A percentile compares a stretch with the other conserved stretches of the same genome.
phyloP scores from a whole-genome alignment of 805 yeast genomes.

The Saccharomycopsis sp. region DNA sequence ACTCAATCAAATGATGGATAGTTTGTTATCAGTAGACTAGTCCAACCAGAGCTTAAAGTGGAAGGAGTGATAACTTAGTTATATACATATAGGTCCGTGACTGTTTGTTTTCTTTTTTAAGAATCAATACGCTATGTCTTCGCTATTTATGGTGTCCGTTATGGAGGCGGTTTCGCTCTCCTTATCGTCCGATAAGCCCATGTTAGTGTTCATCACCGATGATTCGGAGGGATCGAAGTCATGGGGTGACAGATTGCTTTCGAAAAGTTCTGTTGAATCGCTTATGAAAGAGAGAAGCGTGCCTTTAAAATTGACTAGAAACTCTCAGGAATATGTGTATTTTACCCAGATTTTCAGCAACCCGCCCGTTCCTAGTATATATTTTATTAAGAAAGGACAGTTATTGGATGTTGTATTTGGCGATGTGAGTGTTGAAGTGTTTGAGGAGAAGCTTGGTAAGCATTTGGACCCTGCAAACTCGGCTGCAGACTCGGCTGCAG shows the following conservation, averaged over 20 bases:
- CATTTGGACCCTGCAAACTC: neutral
- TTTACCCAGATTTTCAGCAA: conserved; percentile 54
- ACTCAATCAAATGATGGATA: too few species aligned
- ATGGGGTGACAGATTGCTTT: neutral
- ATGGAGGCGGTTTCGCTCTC: neutral
- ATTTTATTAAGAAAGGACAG: conserved; percentile 44
- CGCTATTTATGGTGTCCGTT: neutral
- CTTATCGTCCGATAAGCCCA: neutral
- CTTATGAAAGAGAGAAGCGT: conserved; percentile 27
- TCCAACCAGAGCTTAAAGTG: too few species aligned
- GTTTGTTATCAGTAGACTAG: too few species aligned
- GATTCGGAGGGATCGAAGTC: neutral
- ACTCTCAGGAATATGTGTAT: conserved; percentile 37
- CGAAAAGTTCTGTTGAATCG: neutral
- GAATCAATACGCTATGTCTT: neutral
- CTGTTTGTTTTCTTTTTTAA: too few species aligned
- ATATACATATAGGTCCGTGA: too few species aligned
- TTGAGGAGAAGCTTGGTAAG: conserved; percentile 26
- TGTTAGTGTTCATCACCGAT: neutral
- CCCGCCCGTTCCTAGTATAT: conserved; percentile 47
- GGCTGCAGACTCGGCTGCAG: neutral
- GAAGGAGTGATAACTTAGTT: too few species aligned
- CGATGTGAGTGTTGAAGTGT: conserved; percentile 24
- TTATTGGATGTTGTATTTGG: conserved; percentile 39
- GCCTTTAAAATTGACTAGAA: conserved; percentile 35